A percentile compares a stretch with the other conserved stretches of the same genome.
Evolutionary conservation across 768 basidiomycete species (phyloP).

Genomic region (Asterophora parasitica): DNA sequence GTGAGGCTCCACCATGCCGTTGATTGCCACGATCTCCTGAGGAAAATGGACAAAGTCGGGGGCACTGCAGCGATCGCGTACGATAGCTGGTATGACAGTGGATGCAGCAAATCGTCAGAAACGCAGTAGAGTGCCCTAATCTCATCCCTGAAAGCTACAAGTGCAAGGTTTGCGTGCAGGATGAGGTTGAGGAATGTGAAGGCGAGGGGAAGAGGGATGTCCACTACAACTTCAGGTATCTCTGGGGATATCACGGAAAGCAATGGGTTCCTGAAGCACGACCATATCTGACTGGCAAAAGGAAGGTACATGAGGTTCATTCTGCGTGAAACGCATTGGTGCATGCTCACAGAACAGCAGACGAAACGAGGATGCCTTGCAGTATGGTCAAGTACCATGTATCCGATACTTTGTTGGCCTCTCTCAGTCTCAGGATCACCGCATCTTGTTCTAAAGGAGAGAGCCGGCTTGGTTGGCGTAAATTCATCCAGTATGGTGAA

Average conservation of each 20-base stretch:
- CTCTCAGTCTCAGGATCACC: constrained; percentile 44
- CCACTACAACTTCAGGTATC: constrained; percentile 14
- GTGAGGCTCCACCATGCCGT: constrained; percentile 51
- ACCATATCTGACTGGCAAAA: constrained; percentile 41
- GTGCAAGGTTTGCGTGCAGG: constrained; percentile 45
- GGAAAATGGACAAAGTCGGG: constrained; percentile 44
- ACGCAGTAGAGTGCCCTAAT: constrained; percentile 29
- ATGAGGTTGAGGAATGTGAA: constrained; percentile 46
- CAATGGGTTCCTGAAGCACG: constrained; percentile 45
- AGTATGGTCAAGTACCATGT: constrained; percentile 34
- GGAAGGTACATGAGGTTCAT: constrained; percentile 3
- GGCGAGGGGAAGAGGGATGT: constrained; percentile 41
- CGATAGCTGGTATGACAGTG: constrained; percentile 23
- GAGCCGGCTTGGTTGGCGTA: not conserved
- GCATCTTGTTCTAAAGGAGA: constrained; percentile 53
- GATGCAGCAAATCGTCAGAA: constrained; percentile 20
- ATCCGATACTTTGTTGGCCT: constrained; percentile 39
- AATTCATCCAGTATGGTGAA: not conserved
- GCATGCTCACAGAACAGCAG: constrained; percentile 40
- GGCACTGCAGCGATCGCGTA: constrained; percentile 41
- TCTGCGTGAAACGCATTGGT: not conserved
- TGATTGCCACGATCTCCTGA: constrained; percentile 47
- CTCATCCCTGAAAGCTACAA: constrained; percentile 36
- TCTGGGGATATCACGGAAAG: constrained; percentile 36
- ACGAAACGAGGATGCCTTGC: constrained; percentile 38